Conservation (phyloP, 208 protist species). For the Balamuthia mandrillaris region DNA sequence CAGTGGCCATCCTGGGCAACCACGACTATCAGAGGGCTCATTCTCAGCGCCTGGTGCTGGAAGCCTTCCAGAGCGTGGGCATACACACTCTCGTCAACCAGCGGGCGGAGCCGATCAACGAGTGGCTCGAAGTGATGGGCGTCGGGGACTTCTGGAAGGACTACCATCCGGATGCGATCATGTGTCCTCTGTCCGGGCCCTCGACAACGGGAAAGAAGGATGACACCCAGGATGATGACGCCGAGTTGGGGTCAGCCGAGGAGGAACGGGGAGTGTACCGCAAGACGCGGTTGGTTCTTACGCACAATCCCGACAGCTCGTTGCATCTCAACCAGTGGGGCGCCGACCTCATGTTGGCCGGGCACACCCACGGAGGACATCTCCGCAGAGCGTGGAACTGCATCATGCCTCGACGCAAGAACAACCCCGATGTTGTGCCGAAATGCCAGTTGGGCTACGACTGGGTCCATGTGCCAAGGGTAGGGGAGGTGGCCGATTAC, state of each 20-base stretch:
- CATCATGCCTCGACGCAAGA: conserved; percentile 27
- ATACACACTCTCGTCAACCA: neutral
- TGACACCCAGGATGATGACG: neutral
- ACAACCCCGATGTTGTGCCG: neutral
- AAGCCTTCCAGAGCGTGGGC: neutral
- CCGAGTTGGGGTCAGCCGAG: neutral
- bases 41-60: neutral
- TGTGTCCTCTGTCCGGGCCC: neutral
- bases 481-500: neutral
- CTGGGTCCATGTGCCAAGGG: neutral
- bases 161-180: neutral
- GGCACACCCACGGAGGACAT: conserved; percentile 13
- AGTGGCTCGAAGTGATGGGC: conserved; percentile 26
- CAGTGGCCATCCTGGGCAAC: conserved; percentile 28
- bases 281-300: neutral
- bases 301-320: neutral
- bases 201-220: neutral
- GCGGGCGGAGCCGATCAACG: conserved; percentile 24
- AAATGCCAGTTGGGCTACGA: conserved; percentile 11
- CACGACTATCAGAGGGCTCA: conserved; percentile 28
- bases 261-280: neutral
- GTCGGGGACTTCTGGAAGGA: conserved; percentile 6
- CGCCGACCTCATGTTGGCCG: conserved; percentile 11
- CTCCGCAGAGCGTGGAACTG: neutral
- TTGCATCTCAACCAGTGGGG: neutral